Conservation (phyloP, 495 filamentous ascomycete genomes). For the Neurospora sp. region DNA sequence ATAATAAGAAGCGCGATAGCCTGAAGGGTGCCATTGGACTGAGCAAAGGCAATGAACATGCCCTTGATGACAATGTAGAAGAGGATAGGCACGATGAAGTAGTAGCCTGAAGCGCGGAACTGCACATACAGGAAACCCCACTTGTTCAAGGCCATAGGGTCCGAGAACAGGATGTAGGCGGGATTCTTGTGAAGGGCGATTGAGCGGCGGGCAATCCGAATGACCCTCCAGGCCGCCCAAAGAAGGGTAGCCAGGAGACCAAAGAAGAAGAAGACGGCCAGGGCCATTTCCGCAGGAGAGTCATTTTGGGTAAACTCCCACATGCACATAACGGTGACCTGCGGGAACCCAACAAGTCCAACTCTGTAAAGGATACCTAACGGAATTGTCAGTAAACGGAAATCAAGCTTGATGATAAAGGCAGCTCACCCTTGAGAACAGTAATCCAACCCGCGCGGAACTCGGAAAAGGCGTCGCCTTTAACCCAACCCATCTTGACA, state of each 20-base stretch:
- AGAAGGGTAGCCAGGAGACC: slow-evolving; percentile 69
- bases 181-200: slow-evolving; percentile 91
- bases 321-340: slow-evolving; percentile 82
- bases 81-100: slow-evolving; percentile 82
- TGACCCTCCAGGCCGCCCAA: slow-evolving; percentile 86
- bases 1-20: slow-evolving; percentile 79
- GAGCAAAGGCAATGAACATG: slow-evolving; percentile 83
- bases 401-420: background rate
- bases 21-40: slow-evolving; percentile 63
- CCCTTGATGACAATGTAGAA: slow-evolving; percentile 74
- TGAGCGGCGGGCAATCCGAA: slow-evolving; percentile 78
- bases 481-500: slow-evolving; percentile 66
- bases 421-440: slow-evolving; percentile 19
- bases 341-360: slow-evolving; percentile 86
- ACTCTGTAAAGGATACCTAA: slow-evolving; percentile 82
- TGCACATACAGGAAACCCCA: slow-evolving; percentile 99
- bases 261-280: slow-evolving; percentile 84
- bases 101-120: slow-evolving; percentile 93
- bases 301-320: slow-evolving; percentile 89
- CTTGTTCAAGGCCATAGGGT: slow-evolving; percentile 86
- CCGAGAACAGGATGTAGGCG: slow-evolving; percentile 94
- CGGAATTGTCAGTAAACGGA: slow-evolving; percentile 30
- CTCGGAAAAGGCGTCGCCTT: slow-evolving; percentile 80
- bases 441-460: slow-evolving; percentile 79
- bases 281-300: slow-evolving; percentile 76